phyloP scores from a whole-genome alignment of 2,329 filamentous ascomycete genomes.

The Colletotrichum simmondsii region DNA sequence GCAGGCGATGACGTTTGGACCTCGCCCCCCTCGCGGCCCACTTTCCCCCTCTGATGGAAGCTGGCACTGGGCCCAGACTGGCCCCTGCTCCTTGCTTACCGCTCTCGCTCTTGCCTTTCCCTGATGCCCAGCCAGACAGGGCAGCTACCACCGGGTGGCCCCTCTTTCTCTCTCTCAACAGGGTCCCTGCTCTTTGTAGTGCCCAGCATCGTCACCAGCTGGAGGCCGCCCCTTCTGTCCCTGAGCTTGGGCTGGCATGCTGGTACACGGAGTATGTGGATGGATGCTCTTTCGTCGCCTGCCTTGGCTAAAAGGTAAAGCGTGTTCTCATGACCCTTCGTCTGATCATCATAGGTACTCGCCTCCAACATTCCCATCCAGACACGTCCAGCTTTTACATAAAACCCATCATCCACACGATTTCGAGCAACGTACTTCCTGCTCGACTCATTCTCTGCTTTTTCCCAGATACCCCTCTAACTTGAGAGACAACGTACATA shows the following conservation, averaged over 20 bases:
- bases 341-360: constrained; percentile 21
- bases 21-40: constrained; percentile 15
- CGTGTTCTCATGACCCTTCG: constrained; percentile 29
- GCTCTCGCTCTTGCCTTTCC: not conserved
- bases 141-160: not conserved
- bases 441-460: not conserved
- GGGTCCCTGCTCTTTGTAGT: not conserved
- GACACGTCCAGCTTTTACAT: constrained; percentile 6
- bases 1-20: constrained; percentile 27
- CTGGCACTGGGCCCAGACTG: constrained; percentile 17
- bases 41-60: not conserved
- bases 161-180: constrained; percentile 13
- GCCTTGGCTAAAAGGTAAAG: constrained; percentile 26
- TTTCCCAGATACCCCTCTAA: not conserved
- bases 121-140: not conserved
- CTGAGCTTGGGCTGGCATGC: not conserved
- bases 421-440: not conserved
- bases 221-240: constrained; percentile 22
- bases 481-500: constrained; percentile 12
- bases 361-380: constrained; percentile 15
- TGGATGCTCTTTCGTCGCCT: not conserved
- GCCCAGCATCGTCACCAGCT: constrained; percentile 28
- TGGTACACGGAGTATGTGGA: not conserved
- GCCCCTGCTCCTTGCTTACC: constrained; percentile 23
- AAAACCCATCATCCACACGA: constrained; percentile 20